Base-by-base conservation (phyloP, 371 early-diverging fungal species). In the Syncephalastrum racemosum region DNA sequence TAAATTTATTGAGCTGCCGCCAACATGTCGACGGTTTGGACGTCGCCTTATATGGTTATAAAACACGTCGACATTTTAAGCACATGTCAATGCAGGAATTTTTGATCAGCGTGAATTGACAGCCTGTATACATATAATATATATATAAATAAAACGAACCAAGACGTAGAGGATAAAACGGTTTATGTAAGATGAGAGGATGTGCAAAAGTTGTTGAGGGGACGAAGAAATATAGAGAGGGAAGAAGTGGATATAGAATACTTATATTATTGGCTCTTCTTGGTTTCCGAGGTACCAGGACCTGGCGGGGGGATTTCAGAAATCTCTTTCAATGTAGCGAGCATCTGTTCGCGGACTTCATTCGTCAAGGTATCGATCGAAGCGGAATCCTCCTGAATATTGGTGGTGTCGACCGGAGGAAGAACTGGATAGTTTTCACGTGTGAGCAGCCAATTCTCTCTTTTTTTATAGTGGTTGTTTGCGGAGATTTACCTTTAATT, bases 401-500 rank as follows among this genome's bases (percentile, higher is more conserved):
- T 84, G 18, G 72, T 71, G 22, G 93, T 90, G 8, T 80, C 59
- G 49, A 96, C 87, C 22, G 93, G 91, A 10, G 89, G 84, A 56
- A 96, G 79, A 2, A 94, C 84, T 83, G 57, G 3, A 42, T 27
- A 46, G 47, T 16, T 13, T 16, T 25, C n/a, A 31, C 31, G 47
- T 13, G 22, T 57, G 27, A 13, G 13, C 20, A 40, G 42, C 39
- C 25, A 18, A 46, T 19, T 16, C 39, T 41, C n/a, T 31, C 23
- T 53, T 25, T 15, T 18, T 15, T 43, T 44, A 7, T 6, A 14
- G 12, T 31, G 7, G n/a, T n/a, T 12, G 7, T 49, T 45, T 44
- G 18, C 20, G 20, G 4, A 53, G 8, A 41, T 50, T 44, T 70
- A 88, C 88, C 82, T 76, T 85, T 91, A 50, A 95, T 79, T 31